Base-by-base conservation (phyloP, 1,139 yeast species). In the Yamadazyma atlantica region DNA sequence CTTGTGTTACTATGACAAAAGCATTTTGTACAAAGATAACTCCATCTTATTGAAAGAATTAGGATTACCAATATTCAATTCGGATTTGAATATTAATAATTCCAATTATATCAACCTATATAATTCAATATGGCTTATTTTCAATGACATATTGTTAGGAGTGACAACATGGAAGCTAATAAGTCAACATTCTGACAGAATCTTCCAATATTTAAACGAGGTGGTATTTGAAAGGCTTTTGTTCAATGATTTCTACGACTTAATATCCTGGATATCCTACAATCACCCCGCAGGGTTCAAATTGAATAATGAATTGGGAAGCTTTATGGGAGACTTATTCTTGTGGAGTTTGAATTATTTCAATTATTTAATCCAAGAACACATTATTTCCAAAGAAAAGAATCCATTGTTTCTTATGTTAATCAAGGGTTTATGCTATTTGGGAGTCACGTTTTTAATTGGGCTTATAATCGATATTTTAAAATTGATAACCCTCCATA, bases 241-340 rank as follows among this genome's bases (percentile, higher is more conserved):
- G 10, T 65, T 59, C 39, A 39, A 46, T 14, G 60, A 63, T 14
- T 61, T 84, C 35, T 65, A 71, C 29, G 49, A 56, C 2, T 60
- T 84, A 23, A 80, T 90, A 10, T 50, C 68, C 2, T 85, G 96
- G 94, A 69, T 94, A 25, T 88, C 90, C 64, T 78, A 78, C 12
- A 45, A 65, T 47, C 86, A 92, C 56, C 98, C 98, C 0, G 96
- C 95, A 8, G 98, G 98, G 2, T 81, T 94, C 53, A 94, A 94
- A 55, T 73, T 94, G 41, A 94, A 94, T 58, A 82, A 80, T 40
- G 97, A 89, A 53, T 68, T 94, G 25, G 90, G 97, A 0, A 73
- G 71, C 19, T 94, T 94, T 53, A 73, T 90, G 57, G 96, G 96
- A 17, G 96, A 89, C 41, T 64, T 94, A 36, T 85, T 85, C 49